Evolutionary conservation across 352 stramenopile species (phyloP), one percentile per base, ranked within the genome.

Genomic region (Phytopythium kandeliae): DNA sequence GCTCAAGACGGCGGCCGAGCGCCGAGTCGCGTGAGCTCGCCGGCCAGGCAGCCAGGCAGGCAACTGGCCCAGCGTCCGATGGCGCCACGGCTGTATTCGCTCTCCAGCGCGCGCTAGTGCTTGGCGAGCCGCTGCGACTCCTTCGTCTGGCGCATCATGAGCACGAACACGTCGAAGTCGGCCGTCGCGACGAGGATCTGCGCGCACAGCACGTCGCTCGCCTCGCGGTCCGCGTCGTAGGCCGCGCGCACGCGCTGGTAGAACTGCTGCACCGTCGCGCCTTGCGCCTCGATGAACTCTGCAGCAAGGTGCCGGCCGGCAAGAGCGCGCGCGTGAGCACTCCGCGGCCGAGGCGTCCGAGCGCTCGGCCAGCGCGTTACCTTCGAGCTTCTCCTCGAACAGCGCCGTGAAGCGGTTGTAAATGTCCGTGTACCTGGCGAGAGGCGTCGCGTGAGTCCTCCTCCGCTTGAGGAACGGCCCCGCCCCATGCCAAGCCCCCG

Each of bases 121-220:
- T 89, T 85, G 17, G 74, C 72, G 45, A 86, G 59, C 50, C 70
- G 31, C 52, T 82, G 62, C 0, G 78, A 71, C 51, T 90, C 72
- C 55, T 87, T 90, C 7, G 76, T 87, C 58, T 90, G 79, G 34
- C 81, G 79, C 79, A 90, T 90, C 79, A 90, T 90, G 46, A 88
- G 36, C 26, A 90, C 79, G 46, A 88, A 90, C 31, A 90, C 79
- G 46, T 88, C 76, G 55, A 90, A 88, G 62, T 90, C 79, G 13
- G 72, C 76, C 11, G 79, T 90, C 13, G 79, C 79, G 11, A 88
- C 74, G 16, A 90, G 69, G 56, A 90, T 90, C 62, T 87, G 70
- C 3, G 79, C 83, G 69, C 78, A 87, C 1, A 88, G 57, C 19
- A 84, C 76, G 16, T 78, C 72, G 26, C 72, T 83, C 7, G 72